These are phyloP conservation scores for Plasmodium cynomolgi DNA, from an alignment of 169 alveolate genomes.

Conservation along the genomic window DNA sequence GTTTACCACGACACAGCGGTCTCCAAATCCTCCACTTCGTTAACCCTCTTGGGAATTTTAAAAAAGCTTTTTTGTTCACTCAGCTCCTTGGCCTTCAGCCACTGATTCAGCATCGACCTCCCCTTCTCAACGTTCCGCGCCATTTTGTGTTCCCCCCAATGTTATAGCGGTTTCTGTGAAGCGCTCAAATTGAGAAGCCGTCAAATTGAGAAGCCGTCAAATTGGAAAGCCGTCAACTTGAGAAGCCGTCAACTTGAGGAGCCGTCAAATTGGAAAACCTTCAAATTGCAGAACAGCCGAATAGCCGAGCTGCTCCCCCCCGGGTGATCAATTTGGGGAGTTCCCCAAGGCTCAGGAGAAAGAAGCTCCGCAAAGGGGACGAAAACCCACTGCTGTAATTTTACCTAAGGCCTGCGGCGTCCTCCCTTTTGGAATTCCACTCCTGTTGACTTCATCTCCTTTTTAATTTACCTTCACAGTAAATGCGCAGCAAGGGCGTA, in stretches of 20 bases:
- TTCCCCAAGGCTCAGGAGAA: neutral
- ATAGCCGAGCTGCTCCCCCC: neutral
- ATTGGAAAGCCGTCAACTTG: too few species aligned
- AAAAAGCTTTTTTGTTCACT: constrained; percentile 28
- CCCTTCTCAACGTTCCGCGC: constrained; percentile 67
- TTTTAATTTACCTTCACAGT: neutral
- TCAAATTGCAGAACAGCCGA: neutral
- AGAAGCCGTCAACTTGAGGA: too few species aligned
- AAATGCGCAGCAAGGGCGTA: neutral
- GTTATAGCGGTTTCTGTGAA: neutral
- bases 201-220: neutral
- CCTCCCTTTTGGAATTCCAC: neutral
- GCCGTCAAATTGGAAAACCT: neutral
- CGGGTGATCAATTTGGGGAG: neutral
- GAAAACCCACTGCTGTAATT: neutral
- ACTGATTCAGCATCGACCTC: constrained; percentile 66
- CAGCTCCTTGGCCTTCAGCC: constrained; percentile 62
- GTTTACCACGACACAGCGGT: constrained; percentile 51
- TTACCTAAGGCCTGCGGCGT: neutral
- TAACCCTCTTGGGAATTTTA: constrained; percentile 50
- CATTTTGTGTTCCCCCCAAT: constrained; percentile 5
- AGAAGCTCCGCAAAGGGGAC: neutral
- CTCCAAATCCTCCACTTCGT: constrained; percentile 67
- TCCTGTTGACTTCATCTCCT: neutral
- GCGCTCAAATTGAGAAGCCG: neutral